phyloP scores from a whole-genome alignment of 2,329 filamentous ascomycete genomes.

The Aspergillus flavus region DNA sequence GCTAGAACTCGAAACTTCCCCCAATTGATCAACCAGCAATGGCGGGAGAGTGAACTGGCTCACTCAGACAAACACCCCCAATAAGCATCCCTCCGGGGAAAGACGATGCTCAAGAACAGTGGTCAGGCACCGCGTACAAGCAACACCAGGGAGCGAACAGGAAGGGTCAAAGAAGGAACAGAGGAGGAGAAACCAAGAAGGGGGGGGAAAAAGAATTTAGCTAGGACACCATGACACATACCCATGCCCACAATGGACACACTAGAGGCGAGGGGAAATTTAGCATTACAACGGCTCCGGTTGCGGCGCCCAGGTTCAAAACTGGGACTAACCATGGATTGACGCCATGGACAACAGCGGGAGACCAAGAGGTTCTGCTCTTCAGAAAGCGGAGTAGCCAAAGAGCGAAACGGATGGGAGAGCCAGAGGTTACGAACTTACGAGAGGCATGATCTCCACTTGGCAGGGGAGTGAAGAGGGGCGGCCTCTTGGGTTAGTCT shows the following conservation, averaged over 20 bases:
- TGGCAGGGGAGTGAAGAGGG: constrained; percentile 4
- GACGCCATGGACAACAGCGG: constrained; percentile 10
- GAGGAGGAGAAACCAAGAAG: background rate
- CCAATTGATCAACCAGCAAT: constrained; percentile 1
- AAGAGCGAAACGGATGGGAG: background rate
- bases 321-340: constrained; percentile 6
- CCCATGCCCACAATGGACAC: constrained; percentile 3
- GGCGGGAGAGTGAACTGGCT: constrained; percentile 8
- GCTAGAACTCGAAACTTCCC: background rate
- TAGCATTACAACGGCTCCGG: constrained; percentile 15
- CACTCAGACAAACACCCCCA: constrained; percentile 8
- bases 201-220: constrained; percentile 1
- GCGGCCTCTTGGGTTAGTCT: background rate
- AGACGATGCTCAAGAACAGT: background rate
- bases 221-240: constrained; percentile 3
- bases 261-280: background rate
- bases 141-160: constrained; percentile 4
- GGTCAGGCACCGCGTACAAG: background rate
- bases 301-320: constrained; percentile 11
- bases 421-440: constrained; percentile 1
- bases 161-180: background rate
- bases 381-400: constrained; percentile 2
- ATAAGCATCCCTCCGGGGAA: constrained; percentile 10
- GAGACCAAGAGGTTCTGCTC: background rate
- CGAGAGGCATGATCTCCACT: constrained; percentile 11